A percentile compares a stretch with the other conserved stretches of the same genome.
Conservation (phyloP, 2,329 filamentous ascomycete species). For the Alternaria postmessia region DNA sequence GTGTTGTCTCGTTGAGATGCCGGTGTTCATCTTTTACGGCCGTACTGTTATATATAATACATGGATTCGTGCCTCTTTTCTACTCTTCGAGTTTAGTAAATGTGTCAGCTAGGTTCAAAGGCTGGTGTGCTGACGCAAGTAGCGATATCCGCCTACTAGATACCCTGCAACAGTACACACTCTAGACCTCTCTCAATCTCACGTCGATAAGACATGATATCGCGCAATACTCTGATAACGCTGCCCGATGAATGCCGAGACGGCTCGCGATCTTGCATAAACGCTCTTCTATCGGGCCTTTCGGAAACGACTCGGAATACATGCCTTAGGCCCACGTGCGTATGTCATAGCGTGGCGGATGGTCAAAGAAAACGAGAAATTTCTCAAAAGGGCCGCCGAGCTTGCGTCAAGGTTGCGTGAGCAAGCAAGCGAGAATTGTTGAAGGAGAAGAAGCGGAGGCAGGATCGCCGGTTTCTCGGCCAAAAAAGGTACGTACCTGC, state of each 20-base stretch:
- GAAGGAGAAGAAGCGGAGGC: background rate
- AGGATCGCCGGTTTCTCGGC: conserved; percentile 14
- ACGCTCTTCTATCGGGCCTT: conserved; percentile 21
- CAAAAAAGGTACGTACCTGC: conserved; percentile 18
- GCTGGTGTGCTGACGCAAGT: background rate
- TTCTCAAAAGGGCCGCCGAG: background rate
- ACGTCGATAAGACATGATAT: conserved; percentile 2
- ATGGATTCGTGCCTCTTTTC: background rate
- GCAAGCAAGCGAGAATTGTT: background rate
- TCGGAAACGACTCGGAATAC: conserved; percentile 6
- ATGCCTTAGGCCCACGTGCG: conserved; percentile 5
- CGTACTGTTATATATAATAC: background rate
- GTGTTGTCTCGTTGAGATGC: background rate
- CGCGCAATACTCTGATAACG: conserved; percentile 15
- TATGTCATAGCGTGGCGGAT: conserved; percentile 9
- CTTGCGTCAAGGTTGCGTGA: background rate
- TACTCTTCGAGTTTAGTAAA: background rate
- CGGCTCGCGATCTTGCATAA: conserved; percentile 13
- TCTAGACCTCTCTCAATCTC: background rate
- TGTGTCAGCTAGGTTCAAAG: background rate
- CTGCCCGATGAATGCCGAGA: conserved; percentile 10
- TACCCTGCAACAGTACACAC: background rate
- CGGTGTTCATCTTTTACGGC: background rate
- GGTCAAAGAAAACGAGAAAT: background rate
- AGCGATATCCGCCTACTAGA: background rate